A percentile compares a stretch with the other conserved stretches of the same genome.
Conservation (phyloP, 805 yeast species). For the Wickerhamiella spandovensis region DNA sequence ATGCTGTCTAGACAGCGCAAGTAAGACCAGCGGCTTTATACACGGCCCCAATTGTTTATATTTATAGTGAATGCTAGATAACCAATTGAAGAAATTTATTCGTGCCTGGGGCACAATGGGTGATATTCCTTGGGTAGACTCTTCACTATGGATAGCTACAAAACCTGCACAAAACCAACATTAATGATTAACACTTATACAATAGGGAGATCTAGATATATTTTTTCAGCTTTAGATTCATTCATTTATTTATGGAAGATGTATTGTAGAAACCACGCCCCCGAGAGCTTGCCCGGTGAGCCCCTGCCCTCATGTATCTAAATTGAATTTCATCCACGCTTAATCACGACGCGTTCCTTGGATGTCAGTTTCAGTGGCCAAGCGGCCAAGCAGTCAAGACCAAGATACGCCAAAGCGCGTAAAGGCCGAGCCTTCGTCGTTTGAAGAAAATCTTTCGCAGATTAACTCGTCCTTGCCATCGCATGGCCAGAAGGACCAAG, state of each 20-base stretch:
- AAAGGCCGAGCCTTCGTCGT: slow-evolving; percentile 28
- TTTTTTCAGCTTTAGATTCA: too few relatives aligned
- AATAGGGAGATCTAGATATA: too few relatives aligned
- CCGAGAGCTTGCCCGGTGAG: too few relatives aligned
- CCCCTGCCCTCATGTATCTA: background rate
- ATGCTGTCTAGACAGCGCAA: too few relatives aligned
- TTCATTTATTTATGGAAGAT: too few relatives aligned
- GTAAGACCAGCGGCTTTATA: background rate
- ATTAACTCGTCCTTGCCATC: slow-evolving; percentile 27
- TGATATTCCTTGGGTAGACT: too few relatives aligned
- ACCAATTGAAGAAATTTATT: too few relatives aligned
- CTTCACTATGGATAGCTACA: too few relatives aligned
- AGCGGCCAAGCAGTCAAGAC: slow-evolving; percentile 1
- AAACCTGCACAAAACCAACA: too few relatives aligned
- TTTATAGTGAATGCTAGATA: background rate
- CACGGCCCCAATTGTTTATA: background rate
- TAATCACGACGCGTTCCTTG: slow-evolving; percentile 1
- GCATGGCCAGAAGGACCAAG: slow-evolving; percentile 21
- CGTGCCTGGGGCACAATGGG: too few relatives aligned
- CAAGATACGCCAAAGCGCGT: slow-evolving; percentile 2
- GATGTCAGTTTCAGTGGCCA: slow-evolving; percentile 2
- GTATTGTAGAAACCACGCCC: too few relatives aligned
- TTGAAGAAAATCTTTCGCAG: slow-evolving; percentile 38
- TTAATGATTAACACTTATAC: too few relatives aligned
- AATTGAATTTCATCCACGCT: background rate